phyloP scores from a whole-genome alignment of 495 filamentous ascomycete species.

The Sordaria brevicollis region DNA sequence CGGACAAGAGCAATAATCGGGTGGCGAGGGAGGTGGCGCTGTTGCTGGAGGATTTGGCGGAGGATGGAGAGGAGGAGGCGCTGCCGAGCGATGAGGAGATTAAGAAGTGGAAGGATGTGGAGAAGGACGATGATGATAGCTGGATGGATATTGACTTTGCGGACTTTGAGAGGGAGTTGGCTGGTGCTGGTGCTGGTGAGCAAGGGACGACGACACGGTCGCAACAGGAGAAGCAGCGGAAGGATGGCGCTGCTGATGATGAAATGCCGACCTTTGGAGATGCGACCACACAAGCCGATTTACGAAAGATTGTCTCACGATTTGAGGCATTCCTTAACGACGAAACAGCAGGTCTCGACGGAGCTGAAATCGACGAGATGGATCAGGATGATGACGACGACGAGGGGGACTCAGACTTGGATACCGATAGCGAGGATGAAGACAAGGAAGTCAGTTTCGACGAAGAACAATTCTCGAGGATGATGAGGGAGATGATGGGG shows the following conservation, averaged over 20 bases:
- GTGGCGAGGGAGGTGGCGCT: constrained; percentile 62
- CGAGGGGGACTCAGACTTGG: constrained; percentile 30
- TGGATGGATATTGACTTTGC: constrained; percentile 90
- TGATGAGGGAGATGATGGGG: constrained; percentile 97
- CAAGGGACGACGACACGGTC: constrained; percentile 17
- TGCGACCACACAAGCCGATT: constrained; percentile 63
- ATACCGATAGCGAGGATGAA: constrained; percentile 40
- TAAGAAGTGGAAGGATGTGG: constrained; percentile 47
- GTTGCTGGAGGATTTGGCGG: constrained; percentile 57
- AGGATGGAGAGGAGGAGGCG: constrained; percentile 39
- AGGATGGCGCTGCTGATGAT: neutral
- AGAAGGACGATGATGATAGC: constrained; percentile 65
- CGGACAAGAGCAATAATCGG: constrained; percentile 53
- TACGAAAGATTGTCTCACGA: constrained; percentile 78
- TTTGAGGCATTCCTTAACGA: constrained; percentile 93
- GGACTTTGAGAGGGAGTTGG: constrained; percentile 75
- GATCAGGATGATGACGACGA: constrained; percentile 46
- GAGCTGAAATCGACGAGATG: constrained; percentile 67
- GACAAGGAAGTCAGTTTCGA: constrained; percentile 73
- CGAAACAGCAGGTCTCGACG: constrained; percentile 67
- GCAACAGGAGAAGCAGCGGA: neutral
- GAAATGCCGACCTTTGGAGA: constrained; percentile 53
- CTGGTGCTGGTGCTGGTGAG: constrained; percentile 17
- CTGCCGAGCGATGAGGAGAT: constrained; percentile 72
- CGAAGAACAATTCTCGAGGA: constrained; percentile 69